Evolutionary conservation across 176 grass and related monocot species (phyloP).

Genomic region (Tillandsia leiboldiana): DNA sequence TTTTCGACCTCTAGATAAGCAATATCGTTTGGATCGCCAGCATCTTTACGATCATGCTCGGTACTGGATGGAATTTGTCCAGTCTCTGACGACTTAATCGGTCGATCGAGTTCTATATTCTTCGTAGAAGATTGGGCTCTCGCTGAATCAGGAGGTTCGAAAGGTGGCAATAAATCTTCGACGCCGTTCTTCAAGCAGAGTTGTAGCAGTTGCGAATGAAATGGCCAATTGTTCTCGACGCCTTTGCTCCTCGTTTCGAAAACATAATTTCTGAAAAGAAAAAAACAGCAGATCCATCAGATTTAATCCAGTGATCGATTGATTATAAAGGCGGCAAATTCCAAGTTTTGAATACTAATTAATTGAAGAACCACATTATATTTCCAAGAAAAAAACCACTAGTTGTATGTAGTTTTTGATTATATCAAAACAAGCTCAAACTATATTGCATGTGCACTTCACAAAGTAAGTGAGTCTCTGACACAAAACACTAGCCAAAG

Average conservation of each 20-base stretch:
- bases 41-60: slow-evolving; percentile 24
- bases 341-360: no score
- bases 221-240: slow-evolving; percentile 72
- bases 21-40: neutral
- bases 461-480: no score
- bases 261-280: slow-evolving; percentile 63
- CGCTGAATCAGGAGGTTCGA: slow-evolving; percentile 65
- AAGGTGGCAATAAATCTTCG: slow-evolving; percentile 69
- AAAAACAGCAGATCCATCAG: no score
- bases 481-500: no score
- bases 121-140: slow-evolving; percentile 28
- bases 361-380: no score
- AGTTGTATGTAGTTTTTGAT: no score
- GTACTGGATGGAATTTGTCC: neutral
- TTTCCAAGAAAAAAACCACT: no score
- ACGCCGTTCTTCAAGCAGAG: slow-evolving; percentile 67
- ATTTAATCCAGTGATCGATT: no score
- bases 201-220: slow-evolving; percentile 44
- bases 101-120: slow-evolving; percentile 22
- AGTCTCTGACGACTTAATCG: slow-evolving; percentile 16
- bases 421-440: no score
- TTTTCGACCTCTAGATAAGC: no score
- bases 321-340: no score
- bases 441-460: no score
- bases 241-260: slow-evolving; percentile 64